Percentiles rank a stretch among this genome's conserved stretches.
Conservation (phyloP, 2,329 filamentous ascomycete genomes). For the Trichoderma guizhouense region DNA sequence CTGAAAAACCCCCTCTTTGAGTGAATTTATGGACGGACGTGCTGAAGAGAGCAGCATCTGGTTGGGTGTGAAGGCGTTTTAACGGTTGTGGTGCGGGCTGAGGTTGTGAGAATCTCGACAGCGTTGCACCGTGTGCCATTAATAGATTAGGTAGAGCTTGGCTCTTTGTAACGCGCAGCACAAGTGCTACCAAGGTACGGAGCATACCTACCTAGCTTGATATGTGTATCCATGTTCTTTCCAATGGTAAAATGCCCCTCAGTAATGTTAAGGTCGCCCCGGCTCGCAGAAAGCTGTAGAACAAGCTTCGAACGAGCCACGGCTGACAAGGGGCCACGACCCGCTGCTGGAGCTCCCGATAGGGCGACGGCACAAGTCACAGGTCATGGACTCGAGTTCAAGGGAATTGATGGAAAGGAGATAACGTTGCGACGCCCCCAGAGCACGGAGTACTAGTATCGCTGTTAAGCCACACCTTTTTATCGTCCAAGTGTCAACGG, state of each 20-base stretch:
- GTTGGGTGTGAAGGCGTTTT: slow-evolving; percentile 1
- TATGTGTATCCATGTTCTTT: not conserved
- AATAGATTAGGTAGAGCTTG: not conserved
- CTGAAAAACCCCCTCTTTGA: slow-evolving; percentile 3
- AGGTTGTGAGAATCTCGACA: slow-evolving; percentile 8
- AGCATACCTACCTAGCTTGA: not conserved
- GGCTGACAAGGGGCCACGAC: slow-evolving; percentile 18
- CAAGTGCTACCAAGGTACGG: not conserved
- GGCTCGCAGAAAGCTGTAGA: not conserved
- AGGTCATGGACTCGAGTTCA: not conserved
- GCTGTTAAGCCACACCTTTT: slow-evolving; percentile 6
- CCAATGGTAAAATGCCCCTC: not conserved
- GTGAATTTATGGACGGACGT: slow-evolving; percentile 14
- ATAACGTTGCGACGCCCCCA: not conserved
- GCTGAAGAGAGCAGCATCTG: not conserved
- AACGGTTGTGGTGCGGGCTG: slow-evolving; percentile 6
- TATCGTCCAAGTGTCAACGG: not conserved
- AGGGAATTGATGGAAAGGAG: slow-evolving; percentile 13
- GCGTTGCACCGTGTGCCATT: slow-evolving; percentile 11
- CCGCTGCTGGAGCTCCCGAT: slow-evolving; percentile 17
- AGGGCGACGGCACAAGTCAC: not conserved
- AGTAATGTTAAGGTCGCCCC: not conserved
- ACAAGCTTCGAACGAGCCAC: slow-evolving; percentile 14
- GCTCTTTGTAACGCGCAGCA: not conserved
- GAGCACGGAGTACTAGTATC: not conserved